Evolutionary conservation across 805 yeast genomes (phyloP), one percentile per base, ranked within the genome.

Genomic region (Yamadazyma paraphyllophila): DNA sequence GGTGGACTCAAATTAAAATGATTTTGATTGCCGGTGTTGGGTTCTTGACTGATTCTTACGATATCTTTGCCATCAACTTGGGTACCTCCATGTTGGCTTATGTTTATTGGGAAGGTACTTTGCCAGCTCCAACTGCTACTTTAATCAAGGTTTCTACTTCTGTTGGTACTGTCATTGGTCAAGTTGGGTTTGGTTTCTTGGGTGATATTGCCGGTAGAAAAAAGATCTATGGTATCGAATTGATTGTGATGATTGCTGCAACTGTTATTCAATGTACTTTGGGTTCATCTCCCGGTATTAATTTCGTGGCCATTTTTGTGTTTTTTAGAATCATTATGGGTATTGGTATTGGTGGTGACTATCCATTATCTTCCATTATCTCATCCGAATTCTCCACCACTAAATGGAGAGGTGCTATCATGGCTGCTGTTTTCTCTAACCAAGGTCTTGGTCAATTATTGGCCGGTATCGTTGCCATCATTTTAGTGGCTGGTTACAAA

Each of bases 261-360:
- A 85, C 95, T 48, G 66, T 89, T 51, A 69, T 84, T 52, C 96
- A 89, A 74, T 83, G 92, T 73, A 67, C 77, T 49, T 53, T 84
- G 38, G 96, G 96, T 59, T 59, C 66, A 8, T 80, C 96, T 20
- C 78, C 87, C 20, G 94, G 84, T 53, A 69, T 88, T 49, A 77
- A 74, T 60, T 85, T 88, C 59, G 79, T 81, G 46, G 96, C 94
- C 36, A 75, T 88, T 42, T 74, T 90, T 51, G 70, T 83, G 9
- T 82, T 85, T 60, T 83, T 82, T 72, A 85, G 97, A 81, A 83
- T 89, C 54, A 61, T 89, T 52, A 85, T 83, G 88, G 97, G 97
- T 77, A 84, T 90, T 58, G 97, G 97, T 81, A 90, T 89, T 58
- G 97, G 97, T 74, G 97, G 96, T 78, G 97, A 89, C 73, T 89